These are phyloP conservation scores for Chrysopogon serrulatus DNA, from an alignment of 176 grass and related monocot species.

Conservation along the genomic window DNA sequence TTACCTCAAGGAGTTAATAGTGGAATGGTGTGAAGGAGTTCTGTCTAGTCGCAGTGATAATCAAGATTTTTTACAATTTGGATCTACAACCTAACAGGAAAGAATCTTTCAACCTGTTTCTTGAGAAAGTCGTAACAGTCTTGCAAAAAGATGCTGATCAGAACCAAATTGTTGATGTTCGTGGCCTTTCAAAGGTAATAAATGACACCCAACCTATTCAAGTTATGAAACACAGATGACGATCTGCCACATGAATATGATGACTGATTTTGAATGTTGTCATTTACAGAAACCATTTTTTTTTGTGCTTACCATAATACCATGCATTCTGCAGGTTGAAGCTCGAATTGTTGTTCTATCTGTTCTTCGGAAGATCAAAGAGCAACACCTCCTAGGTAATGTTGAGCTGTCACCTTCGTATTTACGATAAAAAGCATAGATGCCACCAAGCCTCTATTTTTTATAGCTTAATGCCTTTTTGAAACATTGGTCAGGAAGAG, in stretches of 20 bases:
- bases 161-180: conserved; percentile 76
- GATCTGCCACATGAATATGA: conserved; percentile 7
- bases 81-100: conserved; percentile 38
- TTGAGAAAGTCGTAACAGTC: conserved; percentile 85
- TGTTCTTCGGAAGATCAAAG: conserved; percentile 90
- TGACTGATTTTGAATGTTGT: not conserved
- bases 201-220: not conserved
- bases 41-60: conserved; percentile 50
- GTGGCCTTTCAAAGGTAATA: conserved; percentile 88
- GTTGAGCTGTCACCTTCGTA: not conserved
- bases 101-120: conserved; percentile 58
- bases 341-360: conserved; percentile 93
- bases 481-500: conserved; percentile 41
- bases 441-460: conserved; percentile 7
- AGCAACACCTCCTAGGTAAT: conserved; percentile 75
- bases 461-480: conserved; percentile 20
- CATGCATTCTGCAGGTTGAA: conserved; percentile 63
- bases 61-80: conserved; percentile 37
- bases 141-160: conserved; percentile 81
- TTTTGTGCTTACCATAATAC: conserved; percentile 4
- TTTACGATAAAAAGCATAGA: not conserved
- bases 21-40: conserved; percentile 98
- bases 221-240: conserved; percentile 11
- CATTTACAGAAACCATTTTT: conserved; percentile 13
- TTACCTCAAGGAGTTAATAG: conserved; percentile 89